Conservation (phyloP, 1,139 yeast genomes). For the Kurtzmaniella quercitrusa region DNA sequence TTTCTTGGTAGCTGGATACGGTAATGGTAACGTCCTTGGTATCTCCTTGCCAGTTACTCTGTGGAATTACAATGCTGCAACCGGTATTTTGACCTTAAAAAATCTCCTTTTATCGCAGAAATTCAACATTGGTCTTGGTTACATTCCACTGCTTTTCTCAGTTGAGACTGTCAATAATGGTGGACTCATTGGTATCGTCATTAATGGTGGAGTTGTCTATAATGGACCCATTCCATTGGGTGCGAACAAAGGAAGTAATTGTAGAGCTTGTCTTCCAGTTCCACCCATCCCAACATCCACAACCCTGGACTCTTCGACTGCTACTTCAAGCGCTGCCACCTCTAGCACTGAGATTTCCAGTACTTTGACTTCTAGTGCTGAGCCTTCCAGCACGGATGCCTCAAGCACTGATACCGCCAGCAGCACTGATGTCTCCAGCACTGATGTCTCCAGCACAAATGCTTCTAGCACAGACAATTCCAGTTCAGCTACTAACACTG, state of each 20-base stretch:
- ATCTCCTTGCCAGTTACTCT: constrained; percentile 13
- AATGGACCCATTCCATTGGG: constrained; percentile 6
- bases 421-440: too few species aligned
- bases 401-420: too few species aligned
- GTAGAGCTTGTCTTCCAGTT: constrained; percentile 4
- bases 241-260: constrained; percentile 3
- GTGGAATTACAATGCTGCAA: constrained; percentile 9
- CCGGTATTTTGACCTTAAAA: constrained; percentile 14
- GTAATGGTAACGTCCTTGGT: constrained; percentile 24
- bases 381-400: too few species aligned
- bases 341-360: too few species aligned
- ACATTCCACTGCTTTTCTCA: constrained; percentile 11
- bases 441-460: too few species aligned
- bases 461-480: too few species aligned
- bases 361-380: too few species aligned
- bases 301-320: too few species aligned
- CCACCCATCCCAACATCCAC: constrained; percentile 4
- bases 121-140: constrained; percentile 20
- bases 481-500: too few species aligned
- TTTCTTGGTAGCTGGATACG: constrained; percentile 25
- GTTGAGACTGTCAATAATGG: constrained; percentile 3
- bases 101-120: constrained; percentile 7
- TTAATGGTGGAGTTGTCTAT: constrained; percentile 8
- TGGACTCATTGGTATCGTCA: constrained; percentile 3
- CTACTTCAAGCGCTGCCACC: too few species aligned